phyloP scores from a whole-genome alignment of 2,329 filamentous ascomycete species.

The Colletotrichum destructivum region DNA sequence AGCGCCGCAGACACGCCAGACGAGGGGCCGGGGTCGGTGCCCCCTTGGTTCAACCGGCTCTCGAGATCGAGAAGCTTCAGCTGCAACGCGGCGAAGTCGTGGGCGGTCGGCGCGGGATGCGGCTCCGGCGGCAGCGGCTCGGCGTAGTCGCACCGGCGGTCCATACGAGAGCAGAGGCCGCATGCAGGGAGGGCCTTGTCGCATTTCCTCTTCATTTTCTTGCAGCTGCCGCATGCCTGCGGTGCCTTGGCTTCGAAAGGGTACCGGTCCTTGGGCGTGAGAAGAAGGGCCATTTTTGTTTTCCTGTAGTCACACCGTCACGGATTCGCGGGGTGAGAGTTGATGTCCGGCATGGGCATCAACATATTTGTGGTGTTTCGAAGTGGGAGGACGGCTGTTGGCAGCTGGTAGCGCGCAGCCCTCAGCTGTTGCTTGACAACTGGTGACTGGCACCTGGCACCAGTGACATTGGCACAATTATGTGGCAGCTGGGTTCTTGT shows the following conservation, averaged over 20 bases:
- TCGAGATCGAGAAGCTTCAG: slow-evolving; percentile 57
- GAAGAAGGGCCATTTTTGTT: slow-evolving; percentile 1
- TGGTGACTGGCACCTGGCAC: too few species aligned
- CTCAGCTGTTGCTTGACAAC: too few species aligned
- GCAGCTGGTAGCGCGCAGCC: too few species aligned
- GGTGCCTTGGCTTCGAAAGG: slow-evolving; percentile 18
- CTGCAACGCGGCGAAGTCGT: slow-evolving; percentile 57
- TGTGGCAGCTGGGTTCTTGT: too few species aligned
- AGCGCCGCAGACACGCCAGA: not conserved
- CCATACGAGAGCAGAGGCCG: slow-evolving; percentile 61
- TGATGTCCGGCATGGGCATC: too few species aligned
- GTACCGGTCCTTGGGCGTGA: slow-evolving; percentile 23
- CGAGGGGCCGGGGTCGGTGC: not conserved
- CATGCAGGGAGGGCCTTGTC: slow-evolving; percentile 65
- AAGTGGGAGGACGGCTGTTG: too few species aligned
- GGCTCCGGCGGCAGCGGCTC: slow-evolving; percentile 47
- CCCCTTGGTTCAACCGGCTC: slow-evolving; percentile 48
- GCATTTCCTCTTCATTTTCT: slow-evolving; percentile 65
- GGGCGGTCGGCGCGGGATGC: slow-evolving; percentile 53
- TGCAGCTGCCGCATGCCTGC: slow-evolving; percentile 35
- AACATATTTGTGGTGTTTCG: too few species aligned
- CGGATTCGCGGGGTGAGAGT: not conserved
- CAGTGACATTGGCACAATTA: too few species aligned
- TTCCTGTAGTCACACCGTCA: not conserved
- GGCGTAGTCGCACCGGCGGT: slow-evolving; percentile 58